phyloP scores from a whole-genome alignment of 257 asterid species.

The Rauvolfia tetraphylla region DNA sequence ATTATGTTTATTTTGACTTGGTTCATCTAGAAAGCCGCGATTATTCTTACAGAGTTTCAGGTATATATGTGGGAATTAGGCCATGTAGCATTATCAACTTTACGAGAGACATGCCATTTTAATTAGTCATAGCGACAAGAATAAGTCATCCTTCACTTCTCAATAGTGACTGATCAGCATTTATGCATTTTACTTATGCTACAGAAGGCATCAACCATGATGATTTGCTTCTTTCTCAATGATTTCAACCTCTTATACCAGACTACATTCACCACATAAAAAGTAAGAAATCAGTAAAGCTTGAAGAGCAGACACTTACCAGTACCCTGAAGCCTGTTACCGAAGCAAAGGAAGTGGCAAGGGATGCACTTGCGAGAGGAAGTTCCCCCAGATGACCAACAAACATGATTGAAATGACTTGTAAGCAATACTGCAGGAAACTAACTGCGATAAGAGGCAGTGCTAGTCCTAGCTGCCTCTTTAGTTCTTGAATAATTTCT shows the following conservation, averaged over 20 bases:
- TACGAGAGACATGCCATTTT: background rate
- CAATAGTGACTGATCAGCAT: too few species aligned
- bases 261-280: background rate
- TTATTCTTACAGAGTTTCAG: background rate
- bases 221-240: background rate
- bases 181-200: too few species aligned
- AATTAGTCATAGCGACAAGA: background rate
- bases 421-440: slow-evolving; percentile 48
- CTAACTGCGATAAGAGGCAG: slow-evolving; percentile 58
- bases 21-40: background rate
- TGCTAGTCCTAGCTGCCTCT: slow-evolving; percentile 47
- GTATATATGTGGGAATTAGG: background rate
- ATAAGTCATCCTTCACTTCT: too few species aligned
- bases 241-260: background rate
- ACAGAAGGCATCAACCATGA: background rate
- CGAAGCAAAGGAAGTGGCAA: slow-evolving; percentile 67
- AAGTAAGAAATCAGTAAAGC: background rate
- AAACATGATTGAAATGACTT: slow-evolving; percentile 58
- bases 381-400: slow-evolving; percentile 66
- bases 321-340: slow-evolving; percentile 62
- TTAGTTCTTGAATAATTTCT: slow-evolving; percentile 41
- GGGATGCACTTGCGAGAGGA: slow-evolving; percentile 58
- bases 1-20: too few species aligned
- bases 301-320: slow-evolving; percentile 28
- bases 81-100: background rate